Conservation (phyloP, 2,329 filamentous ascomycete genomes). For the Dothistroma pini region DNA sequence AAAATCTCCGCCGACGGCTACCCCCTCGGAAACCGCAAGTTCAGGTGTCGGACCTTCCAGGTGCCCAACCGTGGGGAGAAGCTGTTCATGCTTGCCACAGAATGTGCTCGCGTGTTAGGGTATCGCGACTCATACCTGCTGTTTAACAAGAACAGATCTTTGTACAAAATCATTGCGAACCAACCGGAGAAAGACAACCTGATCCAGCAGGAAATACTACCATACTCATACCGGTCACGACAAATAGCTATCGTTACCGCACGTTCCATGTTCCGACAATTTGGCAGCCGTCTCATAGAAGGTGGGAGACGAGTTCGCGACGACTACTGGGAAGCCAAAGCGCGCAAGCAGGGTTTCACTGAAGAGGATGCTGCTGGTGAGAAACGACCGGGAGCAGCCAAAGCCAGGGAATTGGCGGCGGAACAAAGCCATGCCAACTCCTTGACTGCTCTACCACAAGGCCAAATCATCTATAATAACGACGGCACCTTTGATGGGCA, state of each 20-base stretch:
- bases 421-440: constrained; percentile 57
- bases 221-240: constrained; percentile 95
- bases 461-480: constrained; percentile 83
- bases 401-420: constrained; percentile 74
- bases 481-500: constrained; percentile 37
- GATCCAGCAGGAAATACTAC: constrained; percentile 89
- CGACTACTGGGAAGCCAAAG: constrained; percentile 98
- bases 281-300: constrained; percentile 88
- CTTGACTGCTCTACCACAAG: constrained; percentile 62
- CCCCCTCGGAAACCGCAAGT: constrained; percentile 76
- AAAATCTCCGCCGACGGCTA: constrained; percentile 85
- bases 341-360: constrained; percentile 94
- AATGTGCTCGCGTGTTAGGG: constrained; percentile 88
- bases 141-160: constrained; percentile 96
- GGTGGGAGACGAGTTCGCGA: constrained; percentile 88
- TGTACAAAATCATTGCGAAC: constrained; percentile 96
- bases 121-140: constrained; percentile 97
- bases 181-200: constrained; percentile 96
- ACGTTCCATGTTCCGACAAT: constrained; percentile 97
- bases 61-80: constrained; percentile 89
- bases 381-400: constrained; percentile 88
- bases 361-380: constrained; percentile 94
- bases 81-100: constrained; percentile 97
- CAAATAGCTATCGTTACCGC: constrained; percentile 98
- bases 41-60: constrained; percentile 88